Evolutionary conservation across 2,329 filamentous ascomycete genomes (phyloP).

Genomic region (Clonostachys solani): DNA sequence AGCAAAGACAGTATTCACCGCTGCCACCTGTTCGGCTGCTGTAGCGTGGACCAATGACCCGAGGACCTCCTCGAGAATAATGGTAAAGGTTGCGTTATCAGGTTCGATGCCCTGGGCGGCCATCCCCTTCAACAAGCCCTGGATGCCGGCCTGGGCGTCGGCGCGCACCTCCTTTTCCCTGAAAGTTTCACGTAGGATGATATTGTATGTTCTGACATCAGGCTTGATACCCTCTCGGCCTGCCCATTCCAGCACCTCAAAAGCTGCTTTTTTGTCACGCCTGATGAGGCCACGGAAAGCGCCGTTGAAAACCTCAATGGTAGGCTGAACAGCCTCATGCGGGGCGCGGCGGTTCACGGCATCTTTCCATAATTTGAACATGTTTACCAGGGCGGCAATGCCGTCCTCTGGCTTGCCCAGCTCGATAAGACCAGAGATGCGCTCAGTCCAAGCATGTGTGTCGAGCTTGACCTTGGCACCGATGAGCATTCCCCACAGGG

Average conservation of each 20-base stretch:
- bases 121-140: slow-evolving; percentile 56
- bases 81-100: slow-evolving; percentile 68
- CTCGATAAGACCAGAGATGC: slow-evolving; percentile 62
- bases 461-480: slow-evolving; percentile 57
- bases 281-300: slow-evolving; percentile 60
- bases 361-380: slow-evolving; percentile 56
- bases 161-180: slow-evolving; percentile 31
- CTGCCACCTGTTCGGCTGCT: slow-evolving; percentile 34
- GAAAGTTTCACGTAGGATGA: slow-evolving; percentile 59
- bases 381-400: slow-evolving; percentile 61
- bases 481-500: slow-evolving; percentile 63
- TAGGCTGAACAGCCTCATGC: slow-evolving; percentile 45
- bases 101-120: slow-evolving; percentile 45
- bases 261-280: slow-evolving; percentile 42
- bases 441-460: slow-evolving; percentile 62
- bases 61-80: slow-evolving; percentile 61
- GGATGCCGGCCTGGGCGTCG: slow-evolving; percentile 3
- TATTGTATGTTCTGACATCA: slow-evolving; percentile 62
- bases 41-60: slow-evolving; percentile 31
- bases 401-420: slow-evolving; percentile 48
- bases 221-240: slow-evolving; percentile 48
- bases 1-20: slow-evolving; percentile 38
- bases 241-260: slow-evolving; percentile 56
- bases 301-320: slow-evolving; percentile 64
- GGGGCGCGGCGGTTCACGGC: slow-evolving; percentile 20